Evolutionary conservation across 2,329 filamentous ascomycete species (phyloP).

Genomic region (Calonectria honghensis): DNA sequence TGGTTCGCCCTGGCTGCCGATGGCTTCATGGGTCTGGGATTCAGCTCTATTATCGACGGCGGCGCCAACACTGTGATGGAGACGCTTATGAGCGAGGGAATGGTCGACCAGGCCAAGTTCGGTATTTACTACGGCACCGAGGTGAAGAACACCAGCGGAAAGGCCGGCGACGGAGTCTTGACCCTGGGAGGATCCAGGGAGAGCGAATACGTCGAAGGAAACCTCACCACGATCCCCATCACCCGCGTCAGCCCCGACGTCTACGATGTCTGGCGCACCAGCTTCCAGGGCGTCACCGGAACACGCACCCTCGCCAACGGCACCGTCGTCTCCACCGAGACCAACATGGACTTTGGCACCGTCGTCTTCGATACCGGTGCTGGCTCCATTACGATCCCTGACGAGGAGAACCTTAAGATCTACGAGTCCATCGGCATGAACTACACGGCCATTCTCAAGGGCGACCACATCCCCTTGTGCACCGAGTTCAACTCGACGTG

Average conservation of each 20-base stretch:
- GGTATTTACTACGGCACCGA: conserved; percentile 57
- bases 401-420: conserved; percentile 50
- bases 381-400: conserved; percentile 54
- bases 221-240: conserved; percentile 49
- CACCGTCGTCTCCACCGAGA: conserved; percentile 34
- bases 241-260: conserved; percentile 35
- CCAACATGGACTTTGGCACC: conserved; percentile 39
- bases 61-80: conserved; percentile 58
- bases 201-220: conserved; percentile 55
- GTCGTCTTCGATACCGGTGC: conserved; percentile 61
- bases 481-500: conserved; percentile 61
- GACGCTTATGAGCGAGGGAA: conserved; percentile 54
- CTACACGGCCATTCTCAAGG: conserved; percentile 56
- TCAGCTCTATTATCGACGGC: conserved; percentile 57
- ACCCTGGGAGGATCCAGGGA: conserved; percentile 59
- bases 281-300: conserved; percentile 31
- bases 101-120: conserved; percentile 58
- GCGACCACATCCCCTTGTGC: conserved; percentile 58
- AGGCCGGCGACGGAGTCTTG: conserved; percentile 52
- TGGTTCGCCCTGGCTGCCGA: conserved; percentile 58
- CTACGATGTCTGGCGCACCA: conserved; percentile 60
- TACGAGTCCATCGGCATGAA: conserved; percentile 62
- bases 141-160: conserved; percentile 35
- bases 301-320: conserved; percentile 46
- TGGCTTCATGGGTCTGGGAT: conserved; percentile 61